Evolutionary conservation across 2,329 filamentous ascomycete genomes (phyloP), one percentile per base, ranked within the genome.

Genomic region (Gremmenia infestans): DNA sequence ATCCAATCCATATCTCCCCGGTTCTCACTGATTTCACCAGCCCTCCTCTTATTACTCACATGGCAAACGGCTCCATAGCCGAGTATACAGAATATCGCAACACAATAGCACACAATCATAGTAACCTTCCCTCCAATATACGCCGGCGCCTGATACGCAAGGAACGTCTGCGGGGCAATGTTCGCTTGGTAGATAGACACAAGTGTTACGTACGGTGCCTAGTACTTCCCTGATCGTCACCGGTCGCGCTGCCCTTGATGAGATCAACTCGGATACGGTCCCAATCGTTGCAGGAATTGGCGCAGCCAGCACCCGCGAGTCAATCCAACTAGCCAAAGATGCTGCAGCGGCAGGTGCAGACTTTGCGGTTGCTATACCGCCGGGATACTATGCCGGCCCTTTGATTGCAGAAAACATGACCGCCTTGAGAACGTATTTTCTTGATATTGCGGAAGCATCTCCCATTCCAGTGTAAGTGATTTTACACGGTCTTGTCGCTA

Each of bases 211-310:
- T 69, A 70, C 2, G 68, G 64, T 5, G 63, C 69, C 60, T 63
- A 70, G 53, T 5, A 68, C 68, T 17, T 65, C 71, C 7, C 69
- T 80, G n/a, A 63, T 79, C 14, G 60, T 67, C 9, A 74, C 67
- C 15, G 74, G 73, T 0, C 65, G 67, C 12, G 67, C 68, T 8
- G 73, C 74, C 0, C 71, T 75, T 2, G 63, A 64, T 23, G 73
- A 75, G 52, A 59, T 71, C 0, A 60, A 67, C 1, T 62, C 71
- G 2, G 62, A 68, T 0, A 56, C 71, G 14, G 74, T 75, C 45
- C 76, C 75, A 0, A 68, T 78, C 3, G 72, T 77, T 2, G 76
- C 75, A 3, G 76, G 76, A 5, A 73, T 77, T 22, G 74, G 72
- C 0, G 76, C 72, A 0, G 65, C 70, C 46, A 70, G 67, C 50